Base-by-base conservation (phyloP, 495 filamentous ascomycete genomes). In the Pseudotulostoma volvatum region DNA sequence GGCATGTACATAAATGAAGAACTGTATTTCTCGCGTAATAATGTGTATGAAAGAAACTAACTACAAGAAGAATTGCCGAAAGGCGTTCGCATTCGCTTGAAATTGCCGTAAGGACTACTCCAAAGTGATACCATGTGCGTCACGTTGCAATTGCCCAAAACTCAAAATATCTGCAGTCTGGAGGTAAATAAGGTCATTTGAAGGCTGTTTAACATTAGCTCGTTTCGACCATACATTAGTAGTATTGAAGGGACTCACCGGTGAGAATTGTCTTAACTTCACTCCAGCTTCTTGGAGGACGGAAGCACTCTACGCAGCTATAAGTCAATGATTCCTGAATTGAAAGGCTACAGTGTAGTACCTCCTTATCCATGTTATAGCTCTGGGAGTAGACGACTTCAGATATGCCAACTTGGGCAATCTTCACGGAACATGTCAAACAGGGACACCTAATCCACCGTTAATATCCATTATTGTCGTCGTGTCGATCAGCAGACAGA, bases 341-440 rank as follows among this genome's bases (percentile, higher is more conserved):
- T 13, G 33, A 31, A 1, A 14, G 23, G 19, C 11, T 33, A 39
- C 59, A n/a, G n/a, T n/a, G n/a, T n/a, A n/a, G 43, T 46, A 74
- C 72, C 41, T 68, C 72, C 17, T 58, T 64, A 55, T 97, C 90
- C 82, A 97, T 93, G 43, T 82, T 84, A 50, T 97, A 97, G 4
- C 84, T 74, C 50, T 90, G 79, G 34, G 73, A 82, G 53, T 92
- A 97, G 18, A 97, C 90, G 18, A 97, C 90, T 63, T 97, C 90
- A 16, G 68, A 74, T 20, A 97, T 93, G 0, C 90, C 90, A 17
- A 95, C 84, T 59, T 97, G 90, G 5, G 81, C 76, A 50, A 97
- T 95, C 56, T 97, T 97, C 60, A 96, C 87, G 45, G 81, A 88
- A 55, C 90, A 97, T n/a, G 90, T 97, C 64, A 96, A 67, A 48